Evolutionary conservation across 2,329 filamentous ascomycete species (phyloP).

Genomic region (Pezicula radicicola): DNA sequence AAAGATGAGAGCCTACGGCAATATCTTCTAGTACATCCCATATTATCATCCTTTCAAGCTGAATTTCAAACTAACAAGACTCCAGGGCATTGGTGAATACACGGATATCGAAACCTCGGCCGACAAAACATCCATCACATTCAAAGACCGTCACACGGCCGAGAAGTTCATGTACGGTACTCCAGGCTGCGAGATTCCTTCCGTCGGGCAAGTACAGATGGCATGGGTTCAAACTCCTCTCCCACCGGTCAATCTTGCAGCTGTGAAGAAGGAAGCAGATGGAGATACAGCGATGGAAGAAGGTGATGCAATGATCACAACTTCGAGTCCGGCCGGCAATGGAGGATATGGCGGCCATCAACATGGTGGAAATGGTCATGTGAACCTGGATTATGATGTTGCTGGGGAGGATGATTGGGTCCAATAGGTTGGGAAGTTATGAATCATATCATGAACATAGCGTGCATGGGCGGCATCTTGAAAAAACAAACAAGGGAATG

Average conservation of each 20-base stretch:
- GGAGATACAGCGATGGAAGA: constrained; percentile 23
- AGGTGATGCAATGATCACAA: constrained; percentile 26
- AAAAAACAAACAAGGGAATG: too few relatives aligned
- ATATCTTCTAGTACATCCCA: constrained; percentile 60
- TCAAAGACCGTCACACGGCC: constrained; percentile 67
- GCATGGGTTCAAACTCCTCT: constrained; percentile 50
- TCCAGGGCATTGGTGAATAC: constrained; percentile 60
- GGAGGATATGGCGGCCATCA: constrained; percentile 6
- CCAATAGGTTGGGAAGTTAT: too few relatives aligned
- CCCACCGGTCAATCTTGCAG: constrained; percentile 17
- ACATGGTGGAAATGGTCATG: constrained; percentile 13
- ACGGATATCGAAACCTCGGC: constrained; percentile 51
- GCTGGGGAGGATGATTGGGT: constrained; percentile 36
- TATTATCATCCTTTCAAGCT: constrained; percentile 2
- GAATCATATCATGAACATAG: too few relatives aligned
- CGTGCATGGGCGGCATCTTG: too few relatives aligned
- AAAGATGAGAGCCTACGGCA: constrained; percentile 70
- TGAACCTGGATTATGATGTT: constrained; percentile 37
- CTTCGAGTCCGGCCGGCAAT: constrained; percentile 10
- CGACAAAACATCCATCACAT: constrained; percentile 51
- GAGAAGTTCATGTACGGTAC: constrained; percentile 65
- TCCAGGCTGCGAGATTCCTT: constrained; percentile 55
- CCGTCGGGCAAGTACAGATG: constrained; percentile 62
- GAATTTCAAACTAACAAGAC: constrained; percentile 8
- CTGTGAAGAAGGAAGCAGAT: constrained; percentile 9